Evolutionary conservation across 371 early-diverging fungal genomes (phyloP), one percentile per base, ranked within the genome.

Genomic region (Mortierella sp.): DNA sequence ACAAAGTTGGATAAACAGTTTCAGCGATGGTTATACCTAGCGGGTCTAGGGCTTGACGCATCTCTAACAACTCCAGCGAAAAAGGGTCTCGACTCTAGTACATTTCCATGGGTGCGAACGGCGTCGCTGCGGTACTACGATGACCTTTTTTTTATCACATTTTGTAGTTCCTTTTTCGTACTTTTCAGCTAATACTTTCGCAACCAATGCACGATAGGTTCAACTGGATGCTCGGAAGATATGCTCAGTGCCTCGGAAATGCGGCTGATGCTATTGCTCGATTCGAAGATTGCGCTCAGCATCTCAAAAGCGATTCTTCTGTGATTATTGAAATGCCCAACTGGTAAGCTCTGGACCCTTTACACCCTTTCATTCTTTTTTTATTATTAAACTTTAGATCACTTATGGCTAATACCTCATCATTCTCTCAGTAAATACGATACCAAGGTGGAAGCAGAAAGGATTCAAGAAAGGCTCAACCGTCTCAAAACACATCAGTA

Each of bases 181-280:
- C 5, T 50, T 8, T n/a, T n/a, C 21, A n/a, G n/a, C 2, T n/a
- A 50, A 50, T 50, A 16, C 7, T 50, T 50, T n/a, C 8, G 50
- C 8, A 4, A 50, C n/a, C 1, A n/a, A 4, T 8, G 16, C n/a
- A 33, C 21, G 16, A 63, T 36, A 70, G 83, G 38, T 32, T 74
- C 32, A 58, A 47, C 40, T 82, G 77, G 65, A 47, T 87, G 6
- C 69, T 79, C 41, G 91, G 88, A 22, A 85, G 87, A 24, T 32
- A 85, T 40, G 86, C 85, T 4, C 88, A 88, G 59, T 88, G 86
- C 47, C 65, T 76, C 7, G 86, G 87, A n/a, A 74, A 87, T 21
- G 86, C 86, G 0, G 80, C 80, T 3, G 76, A 74, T 0, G 89
- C 91, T 1, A 83, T 84, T 16, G 32, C 73, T 13, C 85, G 84